Evolutionary conservation across 1,139 yeast species (phyloP), one percentile per base, ranked within the genome.

Genomic region (Kazachstania sp.): DNA sequence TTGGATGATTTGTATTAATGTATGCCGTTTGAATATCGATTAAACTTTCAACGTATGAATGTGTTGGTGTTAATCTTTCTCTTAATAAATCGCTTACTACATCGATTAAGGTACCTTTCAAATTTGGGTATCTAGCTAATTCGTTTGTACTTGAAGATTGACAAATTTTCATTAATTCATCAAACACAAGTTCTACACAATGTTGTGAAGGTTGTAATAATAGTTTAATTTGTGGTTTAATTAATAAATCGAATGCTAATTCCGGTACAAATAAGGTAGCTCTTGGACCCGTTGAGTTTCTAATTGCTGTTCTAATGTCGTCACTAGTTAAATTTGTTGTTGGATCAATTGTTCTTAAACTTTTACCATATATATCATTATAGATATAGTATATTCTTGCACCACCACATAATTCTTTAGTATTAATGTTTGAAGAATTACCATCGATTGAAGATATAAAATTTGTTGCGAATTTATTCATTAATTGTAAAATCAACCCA

Each of bases 221-320:
- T 45, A 92, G 72, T 60, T 79, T 79, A 58, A 94, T 90, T 68
- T 92, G 98, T 2, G 98, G 98, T 68, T 92, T 94, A 29, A 94
- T 97, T 56, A 94, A 74, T 46, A 92, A 70, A 64, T 94, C 98
- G 68, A 94, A 94, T 2, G 99, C 98, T 55, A 90, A 73, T 65
- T 94, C 98, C 0, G 98, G 98, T 18, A 94, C 98, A 69, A 94
- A 94, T 52, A 94, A 71, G 1, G 97, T 86, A 1, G 98, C 95
- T 54, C 98, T 78, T 46, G 98, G 97, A 11, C 99, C 99, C 0
- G 97, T 88, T 2, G 96, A 86, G 68, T 94, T 94, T 62, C 98
- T 78, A 53, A 94, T 92, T 1, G 98, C 98, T 3, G 96, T 90
- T 57, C 97, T 78, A 50, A 94, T 92, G 64, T 94, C 97, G 45